These are phyloP conservation scores for Trichoderma guizhouense DNA, from an alignment of 2,329 filamentous ascomycete species.

Conservation along the genomic window DNA sequence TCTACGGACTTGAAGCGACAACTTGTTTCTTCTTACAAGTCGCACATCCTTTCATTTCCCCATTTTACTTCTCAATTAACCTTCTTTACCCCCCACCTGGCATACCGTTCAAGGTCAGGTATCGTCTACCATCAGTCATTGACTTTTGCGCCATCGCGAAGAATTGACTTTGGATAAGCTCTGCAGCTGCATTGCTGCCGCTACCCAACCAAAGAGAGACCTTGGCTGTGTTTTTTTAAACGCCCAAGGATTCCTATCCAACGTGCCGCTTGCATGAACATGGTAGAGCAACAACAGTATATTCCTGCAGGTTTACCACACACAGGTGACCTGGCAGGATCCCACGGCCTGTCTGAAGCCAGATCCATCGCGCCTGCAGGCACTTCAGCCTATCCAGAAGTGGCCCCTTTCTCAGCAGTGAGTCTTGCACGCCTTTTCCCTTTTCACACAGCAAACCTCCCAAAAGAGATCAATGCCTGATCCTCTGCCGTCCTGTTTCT, in stretches of 20 bases:
- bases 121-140: neutral
- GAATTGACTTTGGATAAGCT: neutral
- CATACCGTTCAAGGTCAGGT: neutral
- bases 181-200: neutral
- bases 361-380: slow-evolving; percentile 23
- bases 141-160: neutral
- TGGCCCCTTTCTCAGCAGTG: slow-evolving; percentile 33
- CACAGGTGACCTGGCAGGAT: slow-evolving; percentile 30
- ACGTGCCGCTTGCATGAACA: slow-evolving; percentile 26
- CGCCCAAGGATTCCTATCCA: slow-evolving; percentile 14
- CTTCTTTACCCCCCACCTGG: neutral
- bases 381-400: slow-evolving; percentile 29
- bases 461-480: neutral
- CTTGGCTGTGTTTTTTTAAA: neutral
- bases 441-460: neutral
- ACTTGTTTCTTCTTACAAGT: neutral
- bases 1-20: slow-evolving; percentile 21
- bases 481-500: neutral
- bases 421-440: slow-evolving; percentile 22
- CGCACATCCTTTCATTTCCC: neutral
- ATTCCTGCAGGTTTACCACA: slow-evolving; percentile 34
- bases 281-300: slow-evolving; percentile 37
- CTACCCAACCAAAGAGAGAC: neutral
- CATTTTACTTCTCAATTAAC: neutral
- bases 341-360: slow-evolving; percentile 28